Conservation (phyloP, 495 filamentous ascomycete genomes). For the Talaromyces trachyspermus region DNA sequence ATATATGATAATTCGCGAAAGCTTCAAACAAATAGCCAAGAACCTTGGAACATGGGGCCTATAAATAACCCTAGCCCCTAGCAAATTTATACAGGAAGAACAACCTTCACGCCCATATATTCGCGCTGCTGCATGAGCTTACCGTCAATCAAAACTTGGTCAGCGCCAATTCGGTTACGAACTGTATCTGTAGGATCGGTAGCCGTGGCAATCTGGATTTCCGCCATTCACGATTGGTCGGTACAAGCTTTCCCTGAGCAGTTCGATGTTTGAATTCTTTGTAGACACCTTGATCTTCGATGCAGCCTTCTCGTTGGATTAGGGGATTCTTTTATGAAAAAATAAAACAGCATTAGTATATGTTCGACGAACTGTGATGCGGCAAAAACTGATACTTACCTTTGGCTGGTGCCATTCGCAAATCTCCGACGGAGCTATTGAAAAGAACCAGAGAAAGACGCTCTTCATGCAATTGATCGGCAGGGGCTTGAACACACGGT, state of each 20-base stretch:
- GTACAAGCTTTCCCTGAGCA: constrained; percentile 25
- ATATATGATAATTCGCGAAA: too few species aligned
- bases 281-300: constrained; percentile 35
- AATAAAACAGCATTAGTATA: background rate
- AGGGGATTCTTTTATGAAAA: constrained; percentile 28
- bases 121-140: constrained; percentile 36
- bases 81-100: constrained; percentile 31
- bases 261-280: constrained; percentile 32
- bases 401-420: constrained; percentile 26
- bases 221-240: constrained; percentile 34
- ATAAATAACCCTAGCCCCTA: too few species aligned
- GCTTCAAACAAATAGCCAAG: too few species aligned
- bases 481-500: constrained; percentile 36
- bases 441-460: constrained; percentile 37
- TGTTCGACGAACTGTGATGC: background rate
- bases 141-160: constrained; percentile 32
- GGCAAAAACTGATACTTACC: constrained; percentile 11
- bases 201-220: constrained; percentile 32
- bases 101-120: constrained; percentile 38
- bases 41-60: too few species aligned
- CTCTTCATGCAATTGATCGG: constrained; percentile 32
- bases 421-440: constrained; percentile 32
- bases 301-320: constrained; percentile 30
- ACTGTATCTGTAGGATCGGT: constrained; percentile 34
- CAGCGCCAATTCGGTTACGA: constrained; percentile 26